Conservation (phyloP, 2,329 filamentous ascomycete species). For the Lachnellula suecica region DNA sequence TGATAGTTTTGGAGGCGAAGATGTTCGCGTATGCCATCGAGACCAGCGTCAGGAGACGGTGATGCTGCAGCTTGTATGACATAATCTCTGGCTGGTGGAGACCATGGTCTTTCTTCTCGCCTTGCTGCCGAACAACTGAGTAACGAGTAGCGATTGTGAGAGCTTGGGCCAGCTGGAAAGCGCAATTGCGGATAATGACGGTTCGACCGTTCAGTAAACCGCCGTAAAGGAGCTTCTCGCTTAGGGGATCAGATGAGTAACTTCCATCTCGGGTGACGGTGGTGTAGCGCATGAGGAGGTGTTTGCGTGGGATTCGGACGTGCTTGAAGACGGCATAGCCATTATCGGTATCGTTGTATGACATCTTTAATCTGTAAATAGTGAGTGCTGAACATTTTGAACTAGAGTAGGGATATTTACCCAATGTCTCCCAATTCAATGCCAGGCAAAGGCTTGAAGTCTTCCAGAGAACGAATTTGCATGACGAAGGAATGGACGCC, state of each 20-base stretch:
- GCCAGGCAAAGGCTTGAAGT: slow-evolving; percentile 25
- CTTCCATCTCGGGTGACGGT: slow-evolving; percentile 31
- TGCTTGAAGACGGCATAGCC: slow-evolving; percentile 35
- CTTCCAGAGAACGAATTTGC: slow-evolving; percentile 30
- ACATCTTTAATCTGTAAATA: slow-evolving; percentile 19
- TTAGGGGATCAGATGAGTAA: slow-evolving; percentile 29
- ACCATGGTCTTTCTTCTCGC: slow-evolving; percentile 1
- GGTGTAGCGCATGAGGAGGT: slow-evolving; percentile 33
- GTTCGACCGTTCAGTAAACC: slow-evolving; percentile 35
- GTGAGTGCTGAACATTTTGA: background rate
- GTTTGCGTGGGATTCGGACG: slow-evolving; percentile 33
- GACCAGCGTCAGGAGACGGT: slow-evolving; percentile 28
- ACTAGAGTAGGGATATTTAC: slow-evolving; percentile 5
- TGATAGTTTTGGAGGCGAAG: slow-evolving; percentile 16
- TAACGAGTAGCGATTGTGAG: slow-evolving; percentile 37
- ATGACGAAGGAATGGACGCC: slow-evolving; percentile 33
- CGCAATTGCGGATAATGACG: slow-evolving; percentile 28
- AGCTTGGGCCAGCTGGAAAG: slow-evolving; percentile 33
- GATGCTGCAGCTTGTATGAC: slow-evolving; percentile 30
- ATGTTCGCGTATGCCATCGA: slow-evolving; percentile 30
- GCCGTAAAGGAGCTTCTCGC: slow-evolving; percentile 34
- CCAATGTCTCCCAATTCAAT: slow-evolving; percentile 33
- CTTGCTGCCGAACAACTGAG: slow-evolving; percentile 30
- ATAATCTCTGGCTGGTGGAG: slow-evolving; percentile 5
- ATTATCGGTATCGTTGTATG: slow-evolving; percentile 33